These are phyloP conservation scores for Pseudogymnoascus sp. DNA, from an alignment of 2,329 filamentous ascomycete genomes.

Conservation along the genomic window DNA sequence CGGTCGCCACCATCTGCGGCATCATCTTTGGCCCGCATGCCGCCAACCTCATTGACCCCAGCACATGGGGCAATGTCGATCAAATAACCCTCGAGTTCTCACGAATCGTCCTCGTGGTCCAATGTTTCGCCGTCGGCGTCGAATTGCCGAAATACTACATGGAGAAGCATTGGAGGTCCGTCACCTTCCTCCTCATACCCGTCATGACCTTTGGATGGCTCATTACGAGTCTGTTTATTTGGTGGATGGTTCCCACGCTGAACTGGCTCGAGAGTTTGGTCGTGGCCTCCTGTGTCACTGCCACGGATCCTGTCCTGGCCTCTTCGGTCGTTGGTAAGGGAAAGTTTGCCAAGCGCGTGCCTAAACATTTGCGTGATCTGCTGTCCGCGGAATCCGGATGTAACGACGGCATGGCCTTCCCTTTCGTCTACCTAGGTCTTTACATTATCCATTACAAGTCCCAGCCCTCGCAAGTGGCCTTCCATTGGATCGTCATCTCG, in stretches of 20 bases:
- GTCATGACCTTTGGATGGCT: slow-evolving; percentile 98
- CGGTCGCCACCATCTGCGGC: slow-evolving; percentile 79
- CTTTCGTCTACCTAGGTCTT: slow-evolving; percentile 86
- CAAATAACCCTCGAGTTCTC: slow-evolving; percentile 85
- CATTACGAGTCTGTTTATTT: slow-evolving; percentile 85
- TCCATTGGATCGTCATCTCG: slow-evolving; percentile 82
- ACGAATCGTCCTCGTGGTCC: slow-evolving; percentile 79
- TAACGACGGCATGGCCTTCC: slow-evolving; percentile 99
- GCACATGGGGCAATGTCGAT: slow-evolving; percentile 72
- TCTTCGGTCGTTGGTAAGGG: slow-evolving; percentile 98
- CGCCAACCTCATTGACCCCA: slow-evolving; percentile 69
- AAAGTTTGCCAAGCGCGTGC: slow-evolving; percentile 95
- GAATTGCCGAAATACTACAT: slow-evolving; percentile 91
- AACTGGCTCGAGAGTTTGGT: slow-evolving; percentile 85
- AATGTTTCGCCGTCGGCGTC: slow-evolving; percentile 87
- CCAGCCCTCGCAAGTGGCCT: slow-evolving; percentile 58
- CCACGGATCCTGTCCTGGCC: slow-evolving; percentile 91
- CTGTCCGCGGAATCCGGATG: slow-evolving; percentile 95
- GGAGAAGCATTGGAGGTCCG: slow-evolving; percentile 95
- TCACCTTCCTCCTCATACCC: slow-evolving; percentile 76
- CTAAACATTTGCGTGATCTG: slow-evolving; percentile 92
- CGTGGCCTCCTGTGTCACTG: slow-evolving; percentile 87
- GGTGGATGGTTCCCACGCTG: slow-evolving; percentile 74
- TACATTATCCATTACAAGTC: slow-evolving; percentile 80
- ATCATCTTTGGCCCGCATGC: slow-evolving; percentile 84